These are phyloP conservation scores for Vaccinium vitisidaea DNA, from an alignment of 148 eudicot species.

Conservation along the genomic window DNA sequence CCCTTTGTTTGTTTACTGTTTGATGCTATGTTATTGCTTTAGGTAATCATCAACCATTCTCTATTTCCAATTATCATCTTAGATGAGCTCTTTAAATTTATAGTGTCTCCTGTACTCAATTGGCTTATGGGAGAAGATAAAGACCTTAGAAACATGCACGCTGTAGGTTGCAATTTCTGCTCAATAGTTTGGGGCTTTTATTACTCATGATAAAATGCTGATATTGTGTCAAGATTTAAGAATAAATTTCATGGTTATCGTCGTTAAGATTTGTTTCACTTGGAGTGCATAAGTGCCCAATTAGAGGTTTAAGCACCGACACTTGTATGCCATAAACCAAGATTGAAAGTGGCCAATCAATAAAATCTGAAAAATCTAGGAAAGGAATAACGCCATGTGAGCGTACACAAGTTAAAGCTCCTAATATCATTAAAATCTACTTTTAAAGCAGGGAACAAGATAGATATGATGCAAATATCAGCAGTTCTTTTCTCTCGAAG, in stretches of 20 bases:
- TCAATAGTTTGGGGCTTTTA: background rate
- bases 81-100: background rate
- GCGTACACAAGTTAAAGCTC: too few relatives aligned
- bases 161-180: background rate
- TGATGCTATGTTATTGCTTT: background rate
- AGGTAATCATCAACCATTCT: background rate
- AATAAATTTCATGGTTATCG: background rate
- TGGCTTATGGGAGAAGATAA: background rate
- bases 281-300: conserved; percentile 16
- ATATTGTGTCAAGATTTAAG: background rate
- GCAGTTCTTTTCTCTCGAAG: background rate
- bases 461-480: background rate
- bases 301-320: background rate
- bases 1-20: background rate
- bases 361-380: too few relatives aligned
- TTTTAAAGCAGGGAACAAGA: background rate
- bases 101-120: background rate
- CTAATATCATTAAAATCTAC: background rate
- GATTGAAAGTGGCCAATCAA: too few relatives aligned
- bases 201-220: background rate
- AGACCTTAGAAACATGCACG: background rate
- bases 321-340: background rate
- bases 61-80: background rate
- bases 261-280: background rate
- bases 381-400: too few relatives aligned